Conservation (phyloP, 192 early-diverging fungal species). For the Coemansia sp. region DNA sequence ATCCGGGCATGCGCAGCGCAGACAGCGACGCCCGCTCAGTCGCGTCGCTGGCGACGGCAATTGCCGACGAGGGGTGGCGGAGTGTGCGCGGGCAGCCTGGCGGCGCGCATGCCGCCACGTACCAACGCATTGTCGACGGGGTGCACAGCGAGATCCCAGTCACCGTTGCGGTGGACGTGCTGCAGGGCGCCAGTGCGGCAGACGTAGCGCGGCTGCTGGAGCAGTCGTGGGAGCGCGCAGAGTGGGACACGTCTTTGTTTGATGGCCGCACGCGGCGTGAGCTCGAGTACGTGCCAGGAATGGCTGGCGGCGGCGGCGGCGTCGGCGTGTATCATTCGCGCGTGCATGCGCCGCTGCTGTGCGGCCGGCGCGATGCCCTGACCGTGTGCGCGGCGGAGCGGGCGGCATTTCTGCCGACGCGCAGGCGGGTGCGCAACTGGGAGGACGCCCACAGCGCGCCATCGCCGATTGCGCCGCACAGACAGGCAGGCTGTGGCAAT, state of each 20-base stretch:
- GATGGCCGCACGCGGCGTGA: constrained; percentile 15
- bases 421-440: constrained; percentile 45
- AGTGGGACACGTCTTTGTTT: constrained; percentile 33
- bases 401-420: constrained; percentile 28
- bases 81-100: neutral
- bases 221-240: constrained; percentile 14
- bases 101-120: constrained; percentile 9
- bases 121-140: constrained; percentile 17
- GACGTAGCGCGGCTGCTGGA: constrained; percentile 15
- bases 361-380: constrained; percentile 39
- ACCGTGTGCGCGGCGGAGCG: constrained; percentile 19
- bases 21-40: constrained; percentile 19
- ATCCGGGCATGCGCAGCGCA: neutral
- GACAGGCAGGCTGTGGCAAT: neutral
- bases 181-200: constrained; percentile 24
- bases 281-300: constrained; percentile 19
- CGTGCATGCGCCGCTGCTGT: constrained; percentile 35
- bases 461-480: neutral
- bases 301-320: constrained; percentile 5
- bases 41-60: constrained; percentile 21
- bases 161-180: constrained; percentile 24
- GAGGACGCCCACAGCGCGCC: neutral
- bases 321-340: constrained; percentile 23
- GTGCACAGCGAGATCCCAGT: constrained; percentile 38
- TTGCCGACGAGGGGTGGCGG: constrained; percentile 9